phyloP scores from a whole-genome alignment of 805 yeast species.

The Metschnikowia lachancei region DNA sequence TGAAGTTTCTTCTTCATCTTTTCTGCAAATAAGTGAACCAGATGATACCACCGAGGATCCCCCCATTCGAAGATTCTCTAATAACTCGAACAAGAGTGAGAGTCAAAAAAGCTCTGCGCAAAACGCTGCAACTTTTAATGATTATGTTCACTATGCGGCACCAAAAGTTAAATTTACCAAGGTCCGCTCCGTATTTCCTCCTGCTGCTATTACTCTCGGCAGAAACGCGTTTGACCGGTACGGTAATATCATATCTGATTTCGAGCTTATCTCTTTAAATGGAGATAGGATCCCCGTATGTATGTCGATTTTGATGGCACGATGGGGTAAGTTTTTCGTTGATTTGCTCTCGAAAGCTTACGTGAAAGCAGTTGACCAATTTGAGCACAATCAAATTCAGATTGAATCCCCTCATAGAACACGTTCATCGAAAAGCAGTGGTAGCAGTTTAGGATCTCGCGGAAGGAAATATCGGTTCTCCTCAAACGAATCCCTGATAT shows the following conservation, averaged over 20 bases:
- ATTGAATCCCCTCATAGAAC: conserved; percentile 2
- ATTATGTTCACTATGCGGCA: conserved; percentile 71
- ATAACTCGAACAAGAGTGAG: conserved; percentile 21
- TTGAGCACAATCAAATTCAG: conserved; percentile 30
- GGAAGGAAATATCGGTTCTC: neutral
- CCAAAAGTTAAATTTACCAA: conserved; percentile 67
- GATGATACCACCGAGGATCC: conserved; percentile 21
- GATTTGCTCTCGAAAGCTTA: conserved; percentile 61
- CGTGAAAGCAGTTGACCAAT: conserved; percentile 50
- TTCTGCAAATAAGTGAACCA: conserved; percentile 16
- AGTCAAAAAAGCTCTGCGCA: conserved; percentile 15
- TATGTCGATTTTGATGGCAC: conserved; percentile 54
- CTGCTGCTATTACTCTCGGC: conserved; percentile 75
- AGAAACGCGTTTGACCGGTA: conserved; percentile 69
- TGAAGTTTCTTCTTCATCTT: conserved; percentile 12
- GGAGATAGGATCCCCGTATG: conserved; percentile 70
- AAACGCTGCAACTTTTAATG: conserved; percentile 50
- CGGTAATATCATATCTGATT: conserved; percentile 63
- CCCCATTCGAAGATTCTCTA: conserved; percentile 22
- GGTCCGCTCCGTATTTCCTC: conserved; percentile 67
- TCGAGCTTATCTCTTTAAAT: conserved; percentile 67
- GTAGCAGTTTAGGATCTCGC: conserved; percentile 9
- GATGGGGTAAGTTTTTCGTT: conserved; percentile 78
- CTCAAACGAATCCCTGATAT: conserved; percentile 6
- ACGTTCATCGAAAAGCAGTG: conserved; percentile 15